Conservation (phyloP, 345 rosid species). For the Rhizophora apiculata region DNA sequence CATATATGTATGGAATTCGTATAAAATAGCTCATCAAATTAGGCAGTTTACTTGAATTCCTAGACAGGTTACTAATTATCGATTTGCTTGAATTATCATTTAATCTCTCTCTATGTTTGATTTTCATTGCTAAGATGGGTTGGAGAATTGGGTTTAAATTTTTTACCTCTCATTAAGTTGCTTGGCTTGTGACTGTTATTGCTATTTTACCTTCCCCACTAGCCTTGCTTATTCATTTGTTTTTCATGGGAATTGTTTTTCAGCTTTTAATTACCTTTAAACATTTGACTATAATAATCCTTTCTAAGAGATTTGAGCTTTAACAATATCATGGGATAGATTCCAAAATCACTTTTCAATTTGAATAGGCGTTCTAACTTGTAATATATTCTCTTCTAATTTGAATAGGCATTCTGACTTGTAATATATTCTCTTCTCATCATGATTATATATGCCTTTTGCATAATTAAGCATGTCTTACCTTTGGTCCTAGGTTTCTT, state of each 20-base stretch:
- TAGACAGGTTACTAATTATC: too few species aligned
- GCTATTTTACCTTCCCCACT: too few species aligned
- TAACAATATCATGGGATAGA: constrained; percentile 41
- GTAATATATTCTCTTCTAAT: constrained; percentile 41
- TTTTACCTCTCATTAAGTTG: too few species aligned
- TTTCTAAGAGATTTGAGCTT: constrained; percentile 56
- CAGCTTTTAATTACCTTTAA: background rate
- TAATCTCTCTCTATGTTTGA: too few species aligned
- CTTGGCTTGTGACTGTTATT: too few species aligned
- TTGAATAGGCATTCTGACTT: too few species aligned
- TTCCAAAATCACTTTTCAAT: constrained; percentile 42
- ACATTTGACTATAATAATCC: background rate
- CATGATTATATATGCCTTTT: background rate
- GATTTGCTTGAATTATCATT: too few species aligned
- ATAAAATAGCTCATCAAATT: too few species aligned
- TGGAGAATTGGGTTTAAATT: too few species aligned
- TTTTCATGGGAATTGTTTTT: background rate
- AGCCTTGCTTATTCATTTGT: background rate
- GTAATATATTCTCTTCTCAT: constrained; percentile 37
- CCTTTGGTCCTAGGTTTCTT: constrained; percentile 50
- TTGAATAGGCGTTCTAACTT: constrained; percentile 36
- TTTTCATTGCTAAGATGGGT: too few species aligned
- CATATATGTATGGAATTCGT: too few species aligned
- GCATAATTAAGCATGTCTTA: constrained; percentile 4
- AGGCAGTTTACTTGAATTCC: too few species aligned